A percentile compares a stretch with the other conserved stretches of the same genome.
These are phyloP conservation scores for Thymus quinquecostatus DNA, from an alignment of 257 asterid species.

Conservation along the genomic window DNA sequence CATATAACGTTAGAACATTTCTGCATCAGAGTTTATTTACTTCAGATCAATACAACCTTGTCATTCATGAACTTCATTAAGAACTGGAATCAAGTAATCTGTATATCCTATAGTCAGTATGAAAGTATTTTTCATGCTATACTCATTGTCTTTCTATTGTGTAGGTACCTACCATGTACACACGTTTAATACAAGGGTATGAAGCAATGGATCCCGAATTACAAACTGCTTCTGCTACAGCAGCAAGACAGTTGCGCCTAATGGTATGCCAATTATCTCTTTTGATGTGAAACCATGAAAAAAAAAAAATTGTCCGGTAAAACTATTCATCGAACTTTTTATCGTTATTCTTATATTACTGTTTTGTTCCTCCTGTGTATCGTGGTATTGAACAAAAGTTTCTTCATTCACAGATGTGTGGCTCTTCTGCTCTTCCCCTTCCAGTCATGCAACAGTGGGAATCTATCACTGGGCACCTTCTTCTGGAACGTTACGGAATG, in stretches of 20 bases:
- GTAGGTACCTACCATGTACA: constrained; percentile 96
- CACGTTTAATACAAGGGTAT: constrained; percentile 93
- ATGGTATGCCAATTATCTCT: constrained; percentile 59
- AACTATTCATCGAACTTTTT: neutral
- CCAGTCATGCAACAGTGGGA: constrained; percentile 98
- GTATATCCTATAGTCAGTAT: neutral
- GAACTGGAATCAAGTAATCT: constrained; percentile 2
- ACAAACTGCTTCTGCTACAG: constrained; percentile 66
- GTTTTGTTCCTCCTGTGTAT: neutral
- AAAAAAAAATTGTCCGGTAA: neutral
- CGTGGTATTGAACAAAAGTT: constrained; percentile 5
- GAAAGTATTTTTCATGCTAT: constrained; percentile 22
- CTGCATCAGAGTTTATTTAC: neutral
- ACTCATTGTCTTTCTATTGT: constrained; percentile 4
- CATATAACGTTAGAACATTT: neutral
- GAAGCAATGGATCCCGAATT: constrained; percentile 83
- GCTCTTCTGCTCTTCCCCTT: constrained; percentile 98
- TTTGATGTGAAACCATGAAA: constrained; percentile 11
- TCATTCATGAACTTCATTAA: neutral
- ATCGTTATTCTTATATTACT: neutral
- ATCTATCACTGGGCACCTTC: constrained; percentile 80
- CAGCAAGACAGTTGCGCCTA: constrained; percentile 86
- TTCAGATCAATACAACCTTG: neutral
- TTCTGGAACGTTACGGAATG: constrained; percentile 97
- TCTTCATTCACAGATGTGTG: constrained; percentile 78